phyloP scores from a whole-genome alignment of 805 yeast genomes.

The Starmerella geochares region DNA sequence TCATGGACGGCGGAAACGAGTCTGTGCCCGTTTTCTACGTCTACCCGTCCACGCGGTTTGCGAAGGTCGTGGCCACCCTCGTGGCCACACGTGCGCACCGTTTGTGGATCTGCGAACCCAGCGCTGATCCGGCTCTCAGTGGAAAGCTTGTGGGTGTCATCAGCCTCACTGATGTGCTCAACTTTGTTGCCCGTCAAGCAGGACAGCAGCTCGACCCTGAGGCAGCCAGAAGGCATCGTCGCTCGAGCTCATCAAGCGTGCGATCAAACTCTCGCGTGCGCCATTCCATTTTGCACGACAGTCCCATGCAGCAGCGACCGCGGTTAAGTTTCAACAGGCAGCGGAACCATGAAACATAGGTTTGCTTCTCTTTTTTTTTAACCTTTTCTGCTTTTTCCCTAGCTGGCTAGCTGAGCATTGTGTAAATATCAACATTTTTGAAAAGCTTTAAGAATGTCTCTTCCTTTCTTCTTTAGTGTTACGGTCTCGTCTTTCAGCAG shows the following conservation, averaged over 20 bases:
- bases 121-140: conserved; percentile 31
- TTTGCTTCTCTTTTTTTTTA: background rate
- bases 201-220: conserved; percentile 73
- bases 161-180: conserved; percentile 80
- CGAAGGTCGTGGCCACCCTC: conserved; percentile 82
- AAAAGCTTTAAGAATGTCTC: background rate
- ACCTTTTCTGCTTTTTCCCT: too few relatives aligned
- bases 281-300: conserved; percentile 18
- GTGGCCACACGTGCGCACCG: conserved; percentile 94
- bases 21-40: conserved; percentile 95
- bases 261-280: conserved; percentile 23
- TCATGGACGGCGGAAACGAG: conserved; percentile 81
- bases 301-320: conserved; percentile 13
- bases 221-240: conserved; percentile 77
- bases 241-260: conserved; percentile 33
- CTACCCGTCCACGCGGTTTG: conserved; percentile 64
- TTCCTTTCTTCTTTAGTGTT: too few relatives aligned
- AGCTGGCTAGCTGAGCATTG: too few relatives aligned
- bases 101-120: conserved; percentile 35
- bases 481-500: too few relatives aligned
- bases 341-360: conserved; percentile 1
- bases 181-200: conserved; percentile 62
- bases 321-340: conserved; percentile 21
- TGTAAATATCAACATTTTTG: too few relatives aligned
- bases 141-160: conserved; percentile 87